Percentiles rank a stretch among this genome's conserved stretches.
Conservation (phyloP, 1,284 basidiomycete species). For the Hemileia vastatrix region DNA sequence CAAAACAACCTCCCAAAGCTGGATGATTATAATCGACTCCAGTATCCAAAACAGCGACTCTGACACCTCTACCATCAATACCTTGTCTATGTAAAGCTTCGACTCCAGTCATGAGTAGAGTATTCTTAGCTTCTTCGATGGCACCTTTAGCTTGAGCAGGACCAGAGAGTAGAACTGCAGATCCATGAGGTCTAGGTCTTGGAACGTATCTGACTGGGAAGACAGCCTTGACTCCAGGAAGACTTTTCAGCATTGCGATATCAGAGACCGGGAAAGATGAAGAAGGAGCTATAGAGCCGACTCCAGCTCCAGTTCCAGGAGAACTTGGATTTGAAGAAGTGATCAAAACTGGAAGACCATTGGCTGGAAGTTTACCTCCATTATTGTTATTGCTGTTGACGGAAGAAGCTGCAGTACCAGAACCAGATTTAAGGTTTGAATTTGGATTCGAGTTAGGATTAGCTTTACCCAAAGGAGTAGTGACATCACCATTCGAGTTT, state of each 20-base stretch:
- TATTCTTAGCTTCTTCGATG: not conserved
- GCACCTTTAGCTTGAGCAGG: not conserved
- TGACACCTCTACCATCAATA: slow-evolving; percentile 48
- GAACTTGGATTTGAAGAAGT: not conserved
- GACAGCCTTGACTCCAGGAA: not conserved
- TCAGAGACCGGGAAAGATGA: not conserved
- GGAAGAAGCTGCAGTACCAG: not conserved
- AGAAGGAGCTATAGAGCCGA: not conserved
- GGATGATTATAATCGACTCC: slow-evolving; percentile 56
- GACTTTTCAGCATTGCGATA: not conserved
- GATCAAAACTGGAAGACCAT: not conserved
- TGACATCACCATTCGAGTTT: not conserved
- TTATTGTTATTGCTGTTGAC: not conserved
- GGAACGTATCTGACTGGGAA: not conserved
- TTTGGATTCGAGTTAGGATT: not conserved
- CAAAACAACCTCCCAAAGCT: slow-evolving; percentile 50
- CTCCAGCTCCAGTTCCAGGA: not conserved
- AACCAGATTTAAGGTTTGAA: not conserved
- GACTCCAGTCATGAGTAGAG: not conserved
- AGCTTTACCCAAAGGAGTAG: not conserved
- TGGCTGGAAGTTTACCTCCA: not conserved
- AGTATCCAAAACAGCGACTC: slow-evolving; percentile 51
- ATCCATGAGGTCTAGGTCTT: not conserved
- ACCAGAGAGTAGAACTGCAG: not conserved
- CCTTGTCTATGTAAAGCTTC: not conserved